Conservation (phyloP, 176 grass and related monocot species). For the Phragmites australis region DNA sequence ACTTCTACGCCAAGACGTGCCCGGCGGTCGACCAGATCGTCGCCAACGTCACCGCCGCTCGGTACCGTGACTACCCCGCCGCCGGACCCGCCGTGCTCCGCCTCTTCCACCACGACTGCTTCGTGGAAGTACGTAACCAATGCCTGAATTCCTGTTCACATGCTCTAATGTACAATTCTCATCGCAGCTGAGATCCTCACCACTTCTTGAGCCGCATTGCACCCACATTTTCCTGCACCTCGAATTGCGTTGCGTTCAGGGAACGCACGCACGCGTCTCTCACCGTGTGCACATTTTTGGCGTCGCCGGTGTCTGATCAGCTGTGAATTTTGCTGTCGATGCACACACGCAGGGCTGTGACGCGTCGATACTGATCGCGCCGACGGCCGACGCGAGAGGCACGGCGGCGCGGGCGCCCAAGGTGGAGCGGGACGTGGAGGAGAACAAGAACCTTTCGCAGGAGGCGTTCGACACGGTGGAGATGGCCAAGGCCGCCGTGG, state of each 20-base stretch:
- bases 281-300: no score
- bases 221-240: no score
- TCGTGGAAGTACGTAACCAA: conserved; percentile 66
- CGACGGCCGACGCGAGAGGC: conserved; percentile 1
- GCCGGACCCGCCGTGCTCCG: conserved; percentile 79
- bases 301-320: neutral
- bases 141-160: no score
- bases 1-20: conserved; percentile 83
- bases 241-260: no score
- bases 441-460: conserved; percentile 75
- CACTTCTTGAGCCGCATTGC: no score
- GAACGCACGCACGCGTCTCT: no score
- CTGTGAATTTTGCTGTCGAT: neutral
- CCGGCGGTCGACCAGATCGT: conserved; percentile 87
- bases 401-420: conserved; percentile 15
- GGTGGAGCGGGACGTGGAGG: conserved; percentile 88
- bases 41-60: conserved; percentile 57
- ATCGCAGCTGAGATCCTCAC: no score
- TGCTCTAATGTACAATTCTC: neutral
- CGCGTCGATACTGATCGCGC: conserved; percentile 79
- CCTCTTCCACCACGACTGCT: conserved; percentile 98
- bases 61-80: conserved; percentile 61
- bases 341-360: conserved; percentile 62
- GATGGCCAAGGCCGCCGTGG: conserved; percentile 80
- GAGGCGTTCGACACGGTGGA: conserved; percentile 84